Evolutionary conservation across 2,329 filamentous ascomycete species (phyloP).

Genomic region (Blumeria hordei): DNA sequence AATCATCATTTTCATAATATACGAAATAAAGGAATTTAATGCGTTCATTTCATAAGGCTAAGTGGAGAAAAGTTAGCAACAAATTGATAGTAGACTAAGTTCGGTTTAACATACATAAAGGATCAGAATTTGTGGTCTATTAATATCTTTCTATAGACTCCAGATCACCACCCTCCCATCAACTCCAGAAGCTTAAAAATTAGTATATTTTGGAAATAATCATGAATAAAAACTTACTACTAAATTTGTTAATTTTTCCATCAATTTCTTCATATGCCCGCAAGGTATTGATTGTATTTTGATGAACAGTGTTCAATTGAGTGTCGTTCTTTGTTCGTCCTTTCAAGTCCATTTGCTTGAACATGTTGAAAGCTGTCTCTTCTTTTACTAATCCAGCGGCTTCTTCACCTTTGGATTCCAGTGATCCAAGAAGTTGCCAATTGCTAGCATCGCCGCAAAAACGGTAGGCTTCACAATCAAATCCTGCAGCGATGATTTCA

Average conservation of each 20-base stretch:
- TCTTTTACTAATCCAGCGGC: conserved; percentile 36
- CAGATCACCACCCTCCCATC: conserved; percentile 66
- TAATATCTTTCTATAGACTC: conserved; percentile 25
- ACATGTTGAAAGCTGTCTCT: conserved; percentile 93
- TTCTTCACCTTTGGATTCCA: conserved; percentile 40
- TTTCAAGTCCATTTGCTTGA: conserved; percentile 95
- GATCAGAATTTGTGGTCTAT: no score
- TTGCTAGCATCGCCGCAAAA: conserved; percentile 56
- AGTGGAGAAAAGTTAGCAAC: no score
- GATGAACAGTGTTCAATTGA: conserved; percentile 81
- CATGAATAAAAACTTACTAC: conserved; percentile 36
- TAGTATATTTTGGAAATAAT: conserved; percentile 11
- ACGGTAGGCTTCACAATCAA: conserved; percentile 74
- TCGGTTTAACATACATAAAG: no score
- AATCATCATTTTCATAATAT: no score
- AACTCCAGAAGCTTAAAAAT: conserved; percentile 45
- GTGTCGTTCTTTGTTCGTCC: conserved; percentile 82
- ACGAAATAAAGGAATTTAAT: no score
- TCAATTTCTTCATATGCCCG: conserved; percentile 47
- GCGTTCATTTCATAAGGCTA: no score
- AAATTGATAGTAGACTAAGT: no score
- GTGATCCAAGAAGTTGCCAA: conserved; percentile 62
- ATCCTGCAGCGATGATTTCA: conserved; percentile 87
- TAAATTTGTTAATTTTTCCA: conserved; percentile 51
- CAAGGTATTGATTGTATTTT: conserved; percentile 82